A percentile compares a stretch with the other conserved stretches of the same genome.
Conservation (phyloP, 176 grass and related monocot species). For the Avena atlantica region DNA sequence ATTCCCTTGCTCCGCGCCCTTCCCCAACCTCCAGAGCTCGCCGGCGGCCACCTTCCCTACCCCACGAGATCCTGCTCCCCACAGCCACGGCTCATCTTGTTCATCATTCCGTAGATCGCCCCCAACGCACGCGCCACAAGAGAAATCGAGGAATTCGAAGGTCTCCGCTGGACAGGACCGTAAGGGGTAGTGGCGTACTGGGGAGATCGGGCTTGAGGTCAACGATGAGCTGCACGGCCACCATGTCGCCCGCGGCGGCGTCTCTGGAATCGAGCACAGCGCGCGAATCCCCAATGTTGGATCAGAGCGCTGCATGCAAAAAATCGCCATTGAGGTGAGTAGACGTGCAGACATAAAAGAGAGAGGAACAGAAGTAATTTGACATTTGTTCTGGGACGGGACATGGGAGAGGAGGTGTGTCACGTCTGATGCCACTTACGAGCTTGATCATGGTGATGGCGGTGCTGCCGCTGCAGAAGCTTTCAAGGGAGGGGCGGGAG, state of each 20-base stretch:
- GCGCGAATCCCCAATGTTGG: constrained; percentile 92
- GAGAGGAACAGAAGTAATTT: constrained; percentile 19
- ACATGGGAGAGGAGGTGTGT: background rate
- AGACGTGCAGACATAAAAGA: background rate
- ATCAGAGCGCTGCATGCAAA: constrained; percentile 64
- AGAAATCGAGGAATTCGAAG: too few relatives aligned
- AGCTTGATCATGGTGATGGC: constrained; percentile 85
- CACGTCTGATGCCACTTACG: constrained; percentile 50
- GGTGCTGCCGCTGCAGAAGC: constrained; percentile 94
- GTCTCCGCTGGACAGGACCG: too few relatives aligned
- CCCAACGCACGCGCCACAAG: too few relatives aligned
- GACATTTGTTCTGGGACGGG: constrained; percentile 17
- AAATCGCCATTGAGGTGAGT: constrained; percentile 21
- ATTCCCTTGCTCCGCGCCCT: too few relatives aligned
- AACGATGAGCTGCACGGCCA: constrained; percentile 84
- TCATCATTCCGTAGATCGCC: too few relatives aligned
- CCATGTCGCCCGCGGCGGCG: too few relatives aligned
- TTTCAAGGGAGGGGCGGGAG: constrained; percentile 71
- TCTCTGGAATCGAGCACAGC: constrained; percentile 93
- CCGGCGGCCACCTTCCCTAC: too few relatives aligned
- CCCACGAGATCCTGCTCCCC: too few relatives aligned
- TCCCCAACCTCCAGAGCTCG: too few relatives aligned
- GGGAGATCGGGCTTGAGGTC: constrained; percentile 98
- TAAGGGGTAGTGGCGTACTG: constrained; percentile 51
- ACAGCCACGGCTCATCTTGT: too few relatives aligned